Percentiles rank a stretch among this genome's conserved stretches.
phyloP scores from a whole-genome alignment of 2,329 filamentous ascomycete genomes.

The Spiromastix sp. region DNA sequence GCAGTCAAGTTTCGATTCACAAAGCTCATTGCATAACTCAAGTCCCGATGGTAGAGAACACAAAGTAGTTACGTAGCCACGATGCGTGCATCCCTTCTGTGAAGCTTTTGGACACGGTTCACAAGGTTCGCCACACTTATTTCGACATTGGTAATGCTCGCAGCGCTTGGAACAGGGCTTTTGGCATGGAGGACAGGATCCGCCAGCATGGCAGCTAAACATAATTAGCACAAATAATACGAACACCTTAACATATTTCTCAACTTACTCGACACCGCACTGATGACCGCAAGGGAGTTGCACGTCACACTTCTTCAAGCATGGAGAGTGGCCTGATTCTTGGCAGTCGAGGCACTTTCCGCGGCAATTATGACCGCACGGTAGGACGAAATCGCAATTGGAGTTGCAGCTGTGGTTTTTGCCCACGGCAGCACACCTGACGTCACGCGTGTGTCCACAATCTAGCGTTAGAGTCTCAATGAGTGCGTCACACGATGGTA shows the following conservation, averaged over 20 bases:
- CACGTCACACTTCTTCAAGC: slow-evolving; percentile 8
- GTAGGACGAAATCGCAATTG: slow-evolving; percentile 6
- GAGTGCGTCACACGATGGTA: slow-evolving; percentile 9
- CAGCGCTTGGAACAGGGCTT: slow-evolving; percentile 12
- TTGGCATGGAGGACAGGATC: slow-evolving; percentile 13
- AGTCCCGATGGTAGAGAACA: slow-evolving; percentile 12
- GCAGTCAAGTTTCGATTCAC: slow-evolving; percentile 10
- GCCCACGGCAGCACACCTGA: slow-evolving; percentile 10
- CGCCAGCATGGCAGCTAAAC: slow-evolving; percentile 10
- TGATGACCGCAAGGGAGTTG: slow-evolving; percentile 12
- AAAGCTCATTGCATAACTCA: slow-evolving; percentile 9
- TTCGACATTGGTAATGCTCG: slow-evolving; percentile 12
- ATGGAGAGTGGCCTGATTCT: slow-evolving; percentile 5
- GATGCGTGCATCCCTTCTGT: slow-evolving; percentile 8
- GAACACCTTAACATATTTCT: not conserved
- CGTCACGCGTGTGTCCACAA: slow-evolving; percentile 13
- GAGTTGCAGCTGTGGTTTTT: slow-evolving; percentile 1
- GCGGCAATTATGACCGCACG: slow-evolving; percentile 11
- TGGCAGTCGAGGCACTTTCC: slow-evolving; percentile 7
- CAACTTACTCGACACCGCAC: slow-evolving; percentile 11
- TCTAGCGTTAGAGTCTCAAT: slow-evolving; percentile 5
- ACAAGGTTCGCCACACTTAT: slow-evolving; percentile 12
- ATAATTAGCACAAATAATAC: not conserved
- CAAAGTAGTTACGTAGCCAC: slow-evolving; percentile 5
- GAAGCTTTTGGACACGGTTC: slow-evolving; percentile 12